These are phyloP conservation scores for Wickerhamomyces bisporus DNA, from an alignment of 805 yeast species.

Conservation along the genomic window DNA sequence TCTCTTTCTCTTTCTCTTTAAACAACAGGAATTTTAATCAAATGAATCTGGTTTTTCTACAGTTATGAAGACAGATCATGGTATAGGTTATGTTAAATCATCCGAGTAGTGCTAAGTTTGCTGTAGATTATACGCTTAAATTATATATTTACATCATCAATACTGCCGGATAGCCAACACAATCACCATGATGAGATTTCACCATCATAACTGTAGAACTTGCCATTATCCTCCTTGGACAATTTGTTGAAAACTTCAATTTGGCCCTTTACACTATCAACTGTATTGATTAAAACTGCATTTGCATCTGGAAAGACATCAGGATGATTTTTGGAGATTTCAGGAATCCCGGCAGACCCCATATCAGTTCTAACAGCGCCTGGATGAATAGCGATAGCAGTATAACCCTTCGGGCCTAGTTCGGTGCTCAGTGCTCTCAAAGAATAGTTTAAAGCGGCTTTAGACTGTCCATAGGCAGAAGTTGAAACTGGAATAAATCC, in stretches of 20 bases:
- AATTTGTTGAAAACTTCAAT: conserved; percentile 16
- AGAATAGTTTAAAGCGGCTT: conserved; percentile 34
- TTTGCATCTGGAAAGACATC: too few species aligned
- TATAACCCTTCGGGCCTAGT: conserved; percentile 21
- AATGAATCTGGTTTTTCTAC: too few species aligned
- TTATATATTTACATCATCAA: too few species aligned
- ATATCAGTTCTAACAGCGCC: conserved; percentile 34
- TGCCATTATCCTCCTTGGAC: conserved; percentile 22
- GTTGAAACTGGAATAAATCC: conserved; percentile 14
- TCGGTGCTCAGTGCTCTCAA: conserved; percentile 25
- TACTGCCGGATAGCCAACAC: too few species aligned
- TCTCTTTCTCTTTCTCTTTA: too few species aligned
- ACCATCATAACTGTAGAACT: conserved; percentile 24
- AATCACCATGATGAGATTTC: conserved; percentile 1
- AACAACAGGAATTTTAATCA: too few species aligned
- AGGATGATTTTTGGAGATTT: too few species aligned
- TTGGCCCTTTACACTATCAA: conserved; percentile 20
- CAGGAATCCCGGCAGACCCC: conserved; percentile 10
- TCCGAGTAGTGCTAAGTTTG: too few species aligned
- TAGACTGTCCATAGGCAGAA: conserved; percentile 32
- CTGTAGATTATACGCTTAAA: too few species aligned
- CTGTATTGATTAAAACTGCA: conserved; percentile 15
- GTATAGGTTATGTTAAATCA: too few species aligned
- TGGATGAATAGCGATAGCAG: conserved; percentile 30
- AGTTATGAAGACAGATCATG: too few species aligned